phyloP scores from a whole-genome alignment of 78 protist species.

The Emiliania huxleyi region DNA sequence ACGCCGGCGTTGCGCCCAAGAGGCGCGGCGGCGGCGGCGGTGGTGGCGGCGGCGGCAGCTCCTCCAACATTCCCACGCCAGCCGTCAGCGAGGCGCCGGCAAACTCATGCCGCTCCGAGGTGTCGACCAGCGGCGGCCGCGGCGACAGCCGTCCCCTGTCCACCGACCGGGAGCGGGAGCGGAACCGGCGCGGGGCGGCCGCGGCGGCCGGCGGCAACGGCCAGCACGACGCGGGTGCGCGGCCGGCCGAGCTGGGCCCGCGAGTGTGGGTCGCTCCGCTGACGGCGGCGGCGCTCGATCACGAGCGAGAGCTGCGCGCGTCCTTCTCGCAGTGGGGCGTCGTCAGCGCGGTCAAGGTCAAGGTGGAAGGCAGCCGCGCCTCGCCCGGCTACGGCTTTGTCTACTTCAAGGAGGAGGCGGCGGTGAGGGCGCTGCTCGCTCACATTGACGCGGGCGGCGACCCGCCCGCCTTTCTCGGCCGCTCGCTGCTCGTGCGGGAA shows the following conservation, averaged over 20 bases:
- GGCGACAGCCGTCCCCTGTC: no score
- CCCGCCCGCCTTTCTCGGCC: background rate
- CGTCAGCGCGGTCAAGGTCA: background rate
- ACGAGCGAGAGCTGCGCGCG: background rate
- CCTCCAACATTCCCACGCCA: no score
- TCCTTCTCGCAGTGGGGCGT: background rate
- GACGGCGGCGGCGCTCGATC: background rate
- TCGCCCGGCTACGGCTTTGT: background rate
- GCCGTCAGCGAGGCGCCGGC: no score
- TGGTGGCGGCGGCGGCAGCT: no score
- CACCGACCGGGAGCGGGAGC: no score
- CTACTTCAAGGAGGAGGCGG: background rate
- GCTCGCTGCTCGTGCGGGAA: background rate
- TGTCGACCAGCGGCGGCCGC: no score
- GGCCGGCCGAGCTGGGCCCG: background rate
- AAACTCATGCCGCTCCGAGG: no score
- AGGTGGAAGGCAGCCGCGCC: background rate
- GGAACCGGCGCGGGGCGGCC: no score
- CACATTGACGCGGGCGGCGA: background rate
- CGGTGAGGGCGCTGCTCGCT: background rate
- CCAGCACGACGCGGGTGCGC: no score
- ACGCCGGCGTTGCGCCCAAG: background rate
- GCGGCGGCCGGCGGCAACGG: no score
- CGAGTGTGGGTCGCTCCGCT: background rate
- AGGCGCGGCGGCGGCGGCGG: background rate